Conservation (phyloP, 78 protist species). For the Speleostelium caveatum region DNA sequence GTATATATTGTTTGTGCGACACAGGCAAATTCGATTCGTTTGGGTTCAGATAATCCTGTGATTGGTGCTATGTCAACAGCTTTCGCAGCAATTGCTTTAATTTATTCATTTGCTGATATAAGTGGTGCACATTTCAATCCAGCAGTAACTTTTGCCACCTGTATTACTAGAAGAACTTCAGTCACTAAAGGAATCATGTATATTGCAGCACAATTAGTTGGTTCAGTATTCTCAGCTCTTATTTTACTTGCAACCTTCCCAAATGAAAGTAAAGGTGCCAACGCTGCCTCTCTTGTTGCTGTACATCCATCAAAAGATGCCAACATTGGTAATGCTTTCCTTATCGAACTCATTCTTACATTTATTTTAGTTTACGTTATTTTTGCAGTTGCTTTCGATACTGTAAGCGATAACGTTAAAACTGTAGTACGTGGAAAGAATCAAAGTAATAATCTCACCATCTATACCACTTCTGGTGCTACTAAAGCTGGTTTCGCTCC, state of each 20-base stretch:
- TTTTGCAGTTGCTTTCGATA: slow-evolving; percentile 83
- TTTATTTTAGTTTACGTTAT: slow-evolving; percentile 82
- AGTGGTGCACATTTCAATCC: slow-evolving; percentile 84
- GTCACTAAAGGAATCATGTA: slow-evolving; percentile 74
- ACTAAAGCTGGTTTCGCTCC: slow-evolving; percentile 87
- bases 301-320: slow-evolving; percentile 28
- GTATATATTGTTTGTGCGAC: slow-evolving; percentile 50
- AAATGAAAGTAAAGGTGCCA: slow-evolving; percentile 12
- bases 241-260: slow-evolving; percentile 73
- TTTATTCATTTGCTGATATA: slow-evolving; percentile 85
- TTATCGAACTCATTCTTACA: slow-evolving; percentile 64
- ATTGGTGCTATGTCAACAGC: slow-evolving; percentile 63
- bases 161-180: slow-evolving; percentile 63
- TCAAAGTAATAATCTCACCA: slow-evolving; percentile 65
- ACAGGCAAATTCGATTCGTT: slow-evolving; percentile 14
- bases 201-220: slow-evolving; percentile 69
- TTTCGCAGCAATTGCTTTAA: slow-evolving; percentile 58
- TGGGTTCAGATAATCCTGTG: slow-evolving; percentile 1
- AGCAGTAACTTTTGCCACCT: slow-evolving; percentile 57
- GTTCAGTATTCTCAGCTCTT: slow-evolving; percentile 38
- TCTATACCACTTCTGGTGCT: slow-evolving; percentile 73
- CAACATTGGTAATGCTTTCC: slow-evolving; percentile 52
- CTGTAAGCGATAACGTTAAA: slow-evolving; percentile 57
- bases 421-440: slow-evolving; percentile 50
- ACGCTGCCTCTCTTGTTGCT: slow-evolving; percentile 31